Percentiles rank a stretch among this genome's conserved stretches.
These are phyloP conservation scores for Dothideomycetidae sp. DNA, from an alignment of 2,329 filamentous ascomycete genomes.

Conservation along the genomic window DNA sequence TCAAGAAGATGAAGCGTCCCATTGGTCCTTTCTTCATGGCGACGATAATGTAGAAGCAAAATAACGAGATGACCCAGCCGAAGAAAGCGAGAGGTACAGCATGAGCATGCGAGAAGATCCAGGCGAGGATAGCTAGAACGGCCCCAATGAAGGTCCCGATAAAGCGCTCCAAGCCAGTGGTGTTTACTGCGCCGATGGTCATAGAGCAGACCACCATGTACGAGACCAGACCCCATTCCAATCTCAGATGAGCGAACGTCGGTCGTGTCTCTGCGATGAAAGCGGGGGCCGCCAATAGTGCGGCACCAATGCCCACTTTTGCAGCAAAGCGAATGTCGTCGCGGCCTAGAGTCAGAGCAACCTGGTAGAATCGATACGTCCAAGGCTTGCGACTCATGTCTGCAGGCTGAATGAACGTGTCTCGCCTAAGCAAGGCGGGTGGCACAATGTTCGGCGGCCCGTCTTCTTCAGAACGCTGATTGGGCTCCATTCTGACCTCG, in stretches of 20 bases:
- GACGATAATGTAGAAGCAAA: constrained; percentile 82
- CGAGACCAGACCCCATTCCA: constrained; percentile 90
- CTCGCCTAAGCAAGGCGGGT: background rate
- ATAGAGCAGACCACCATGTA: constrained; percentile 98
- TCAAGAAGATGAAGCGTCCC: constrained; percentile 84
- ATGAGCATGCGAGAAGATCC: constrained; percentile 63
- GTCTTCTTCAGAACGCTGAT: constrained; percentile 3
- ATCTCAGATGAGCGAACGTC: constrained; percentile 74
- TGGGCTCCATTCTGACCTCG: constrained; percentile 2
- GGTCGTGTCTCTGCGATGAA: constrained; percentile 68
- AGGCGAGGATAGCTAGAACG: constrained; percentile 57
- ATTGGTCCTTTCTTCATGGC: constrained; percentile 73
- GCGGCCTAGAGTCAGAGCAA: constrained; percentile 42
- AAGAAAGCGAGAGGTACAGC: constrained; percentile 62
- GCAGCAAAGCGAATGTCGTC: constrained; percentile 67
- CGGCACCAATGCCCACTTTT: constrained; percentile 83
- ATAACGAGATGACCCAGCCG: constrained; percentile 66
- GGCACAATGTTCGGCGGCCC: constrained; percentile 2
- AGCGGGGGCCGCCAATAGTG: constrained; percentile 76
- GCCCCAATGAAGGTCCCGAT: constrained; percentile 76
- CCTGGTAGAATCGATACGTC: constrained; percentile 39
- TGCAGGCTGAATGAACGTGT: background rate
- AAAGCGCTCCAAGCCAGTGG: constrained; percentile 75
- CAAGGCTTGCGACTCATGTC: constrained; percentile 15
- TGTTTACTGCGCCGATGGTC: constrained; percentile 93